Percentiles rank a stretch among this genome's conserved stretches.
phyloP scores from a whole-genome alignment of 1,139 yeast genomes.

The Pichia cactophila region DNA sequence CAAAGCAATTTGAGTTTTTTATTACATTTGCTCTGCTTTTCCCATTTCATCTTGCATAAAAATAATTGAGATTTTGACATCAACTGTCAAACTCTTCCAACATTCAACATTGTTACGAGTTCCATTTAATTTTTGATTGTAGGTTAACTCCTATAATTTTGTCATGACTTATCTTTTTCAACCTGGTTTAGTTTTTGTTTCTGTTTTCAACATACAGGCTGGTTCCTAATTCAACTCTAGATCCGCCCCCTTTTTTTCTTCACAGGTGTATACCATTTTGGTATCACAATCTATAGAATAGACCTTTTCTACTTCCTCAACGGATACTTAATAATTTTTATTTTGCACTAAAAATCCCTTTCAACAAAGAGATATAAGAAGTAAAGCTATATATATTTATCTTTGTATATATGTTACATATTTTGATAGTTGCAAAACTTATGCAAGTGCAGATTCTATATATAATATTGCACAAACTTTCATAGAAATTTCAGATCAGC shows the following conservation, averaged over 20 bases:
- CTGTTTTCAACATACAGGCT: slow-evolving; percentile 6
- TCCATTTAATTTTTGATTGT: not conserved
- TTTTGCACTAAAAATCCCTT: not conserved
- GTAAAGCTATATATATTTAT: too few species aligned
- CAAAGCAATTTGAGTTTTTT: slow-evolving; percentile 9
- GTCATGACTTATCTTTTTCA: slow-evolving; percentile 1
- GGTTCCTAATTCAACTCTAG: slow-evolving; percentile 5
- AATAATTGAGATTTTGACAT: not conserved
- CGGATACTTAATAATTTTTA: slow-evolving; percentile 6
- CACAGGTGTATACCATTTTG: not conserved
- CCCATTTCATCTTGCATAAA: not conserved
- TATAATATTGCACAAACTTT: too few species aligned
- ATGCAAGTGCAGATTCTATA: too few species aligned
- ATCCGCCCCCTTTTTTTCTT: slow-evolving; percentile 4
- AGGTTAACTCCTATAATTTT: not conserved
- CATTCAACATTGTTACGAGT: not conserved
- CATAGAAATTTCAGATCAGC: too few species aligned
- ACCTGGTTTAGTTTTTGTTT: slow-evolving; percentile 2
- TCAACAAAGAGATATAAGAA: too few species aligned
- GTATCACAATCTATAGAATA: slow-evolving; percentile 10
- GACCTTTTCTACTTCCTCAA: slow-evolving; percentile 16
- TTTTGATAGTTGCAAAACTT: too few species aligned
- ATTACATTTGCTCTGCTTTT: not conserved
- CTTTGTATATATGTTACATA: too few species aligned
- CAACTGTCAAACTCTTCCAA: slow-evolving; percentile 3